Base-by-base conservation (phyloP, 2,329 filamentous ascomycete genomes). In the Davidsoniella neocaledoniae region DNA sequence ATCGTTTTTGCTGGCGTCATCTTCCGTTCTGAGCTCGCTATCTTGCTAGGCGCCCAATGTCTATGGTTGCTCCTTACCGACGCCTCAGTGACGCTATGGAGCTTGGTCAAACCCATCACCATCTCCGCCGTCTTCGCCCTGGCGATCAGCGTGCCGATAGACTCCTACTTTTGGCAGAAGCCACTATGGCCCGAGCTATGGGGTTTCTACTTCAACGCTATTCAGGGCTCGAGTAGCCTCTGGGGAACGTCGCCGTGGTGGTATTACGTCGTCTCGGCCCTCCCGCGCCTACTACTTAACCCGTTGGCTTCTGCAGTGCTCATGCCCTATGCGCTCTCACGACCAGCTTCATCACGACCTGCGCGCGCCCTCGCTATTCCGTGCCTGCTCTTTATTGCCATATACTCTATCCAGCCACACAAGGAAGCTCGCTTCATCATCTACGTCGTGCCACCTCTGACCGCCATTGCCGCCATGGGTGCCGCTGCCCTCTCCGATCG, bases 371-470 rank as follows among this genome's bases (percentile, higher is more conserved):
- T 85, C 0, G 68, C 84, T 3, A 57, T 81, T 2, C 87, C 91
- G 0, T 73, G 76, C 8, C 56, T 93, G 1, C 63, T 74, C 26
- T 98, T 88, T 62, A 71, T 93, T 17, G 73, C 73, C 4, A 63
- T 93, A 41, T 96, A 94, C 69, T 94, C 86, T 55, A 58, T 86
- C 46, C 83, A 94, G 54, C 88, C 90, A 0, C 91, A 98, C 68
- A 98, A 98, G 62, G 91, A 98, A 66, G 83, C 87, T 62, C 83
- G 91, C 16, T 98, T 98, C 69, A 81, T 98, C 57, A 79, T 96
- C 58, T 96, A 96, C 65, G 73, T 78, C 48, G 72, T 94, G 21
- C 91, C 91, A 0, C 72, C 81, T 0, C 68, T 96, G 26, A 94
- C 88, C 0, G 82, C 81, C 9, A 75, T 81, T 2, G 81, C 86